Evolutionary conservation across 169 alveolate species (phyloP), one percentile per base, ranked within the genome.

Genomic region (Ichthyophthirius multifiliis): DNA sequence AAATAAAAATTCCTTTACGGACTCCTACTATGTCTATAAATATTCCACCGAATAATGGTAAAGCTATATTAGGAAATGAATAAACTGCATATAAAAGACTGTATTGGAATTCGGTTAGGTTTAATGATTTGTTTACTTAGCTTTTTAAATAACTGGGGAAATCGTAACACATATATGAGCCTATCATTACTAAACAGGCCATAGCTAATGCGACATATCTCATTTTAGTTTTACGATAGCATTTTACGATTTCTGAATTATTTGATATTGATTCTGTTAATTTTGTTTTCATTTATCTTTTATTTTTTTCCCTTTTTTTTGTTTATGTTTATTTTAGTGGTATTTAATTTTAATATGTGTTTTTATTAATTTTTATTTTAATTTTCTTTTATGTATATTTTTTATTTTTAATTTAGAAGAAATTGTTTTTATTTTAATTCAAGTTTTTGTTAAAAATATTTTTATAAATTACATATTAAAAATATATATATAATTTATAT

Each of bases 141-240:
- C 23, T 20, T 39, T 67, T 9, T 39, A 67, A 67, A 1, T 41
- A 35, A 31, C 73, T 64, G 15, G 93, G 93, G 81, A 83, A 80
- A 62, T 88, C 93, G 43, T 84, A 88, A 15, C 90, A 88, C 85
- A 81, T 84, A 75, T 88, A 83, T 35, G 75, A 35, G 0, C 89
- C 89, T 5, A 83, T 31, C 75, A 83, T 20, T 23, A 30, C 43
- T 43, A 74, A 63, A 62, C 87, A 79, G 27, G 89, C 90, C 39
- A 79, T 65, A 44, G 80, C 18, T 3, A 88, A 67, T 1, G 82
- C 82, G 13, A 77, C 32, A 90, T 90, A 88, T 46, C 90, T 77
- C 65, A 31, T 20, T 39, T 31, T 12, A 30, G 84, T 45, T 65
- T 75, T 67, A 27, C 63, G 13, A 13, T 6, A 45, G 18, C 31